Evolutionary conservation across 1,284 basidiomycete genomes (phyloP).

Genomic region (Vanrija pseudolonga): DNA sequence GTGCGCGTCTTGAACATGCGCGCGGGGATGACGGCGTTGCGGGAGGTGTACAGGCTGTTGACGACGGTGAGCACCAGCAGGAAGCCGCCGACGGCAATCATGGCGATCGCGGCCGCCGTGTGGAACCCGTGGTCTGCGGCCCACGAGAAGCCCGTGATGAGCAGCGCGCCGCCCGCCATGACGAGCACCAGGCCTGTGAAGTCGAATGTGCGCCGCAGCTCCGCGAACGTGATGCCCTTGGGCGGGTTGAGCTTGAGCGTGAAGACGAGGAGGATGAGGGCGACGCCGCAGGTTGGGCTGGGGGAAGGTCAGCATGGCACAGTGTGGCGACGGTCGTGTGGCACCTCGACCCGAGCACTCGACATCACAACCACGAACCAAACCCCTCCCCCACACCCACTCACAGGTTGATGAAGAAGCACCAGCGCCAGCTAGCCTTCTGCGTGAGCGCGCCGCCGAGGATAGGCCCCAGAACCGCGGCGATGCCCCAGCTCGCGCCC

Average conservation of each 20-base stretch:
- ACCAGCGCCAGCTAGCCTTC: constrained; percentile 30
- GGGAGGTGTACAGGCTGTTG: constrained; percentile 67
- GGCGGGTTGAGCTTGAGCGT: constrained; percentile 71
- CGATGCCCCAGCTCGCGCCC: constrained; percentile 50
- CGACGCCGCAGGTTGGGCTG: constrained; percentile 51
- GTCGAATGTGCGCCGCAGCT: constrained; percentile 41
- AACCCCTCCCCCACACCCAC: constrained; percentile 5
- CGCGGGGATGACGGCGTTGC: constrained; percentile 67
- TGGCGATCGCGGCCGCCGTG: constrained; percentile 61
- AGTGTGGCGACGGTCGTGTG: constrained; percentile 44
- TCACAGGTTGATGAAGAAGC: constrained; percentile 8
- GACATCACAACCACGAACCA: no score
- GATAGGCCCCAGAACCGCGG: constrained; percentile 49
- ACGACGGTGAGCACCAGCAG: constrained; percentile 59
- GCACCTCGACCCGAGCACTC: no score
- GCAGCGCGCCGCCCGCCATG: constrained; percentile 65
- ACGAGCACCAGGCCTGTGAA: constrained; percentile 55
- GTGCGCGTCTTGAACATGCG: constrained; percentile 40
- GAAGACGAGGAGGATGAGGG: constrained; percentile 66
- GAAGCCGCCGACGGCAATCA: constrained; percentile 65
- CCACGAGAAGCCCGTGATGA: constrained; percentile 70
- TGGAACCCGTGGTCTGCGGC: constrained; percentile 46
- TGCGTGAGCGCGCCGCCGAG: constrained; percentile 43
- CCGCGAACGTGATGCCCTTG: constrained; percentile 4
- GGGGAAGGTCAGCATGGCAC: no score